Percentiles rank a stretch among this genome's conserved stretches.
Conservation (phyloP, 371 early-diverging fungal genomes). For the Blakeslea trispora region DNA sequence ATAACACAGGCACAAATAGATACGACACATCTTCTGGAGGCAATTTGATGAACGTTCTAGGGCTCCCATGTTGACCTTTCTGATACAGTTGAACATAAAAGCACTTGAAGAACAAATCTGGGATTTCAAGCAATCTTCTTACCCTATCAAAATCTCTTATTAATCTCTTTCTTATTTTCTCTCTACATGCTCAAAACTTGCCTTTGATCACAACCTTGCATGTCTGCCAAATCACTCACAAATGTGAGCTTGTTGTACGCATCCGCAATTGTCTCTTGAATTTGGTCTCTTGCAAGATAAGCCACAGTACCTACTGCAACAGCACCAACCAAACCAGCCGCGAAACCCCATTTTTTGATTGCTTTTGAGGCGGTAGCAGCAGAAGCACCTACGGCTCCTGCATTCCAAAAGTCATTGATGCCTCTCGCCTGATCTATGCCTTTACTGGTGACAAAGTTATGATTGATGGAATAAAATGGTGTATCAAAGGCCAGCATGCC, state of each 20-base stretch:
- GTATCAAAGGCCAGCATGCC: slow-evolving; percentile 66
- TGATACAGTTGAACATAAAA: slow-evolving; percentile 48
- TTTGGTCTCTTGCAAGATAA: slow-evolving; percentile 43
- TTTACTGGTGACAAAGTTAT: slow-evolving; percentile 43
- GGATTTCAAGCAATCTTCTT: slow-evolving; percentile 31
- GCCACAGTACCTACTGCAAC: slow-evolving; percentile 55
- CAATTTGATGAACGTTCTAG: slow-evolving; percentile 52
- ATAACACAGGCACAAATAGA: slow-evolving; percentile 36
- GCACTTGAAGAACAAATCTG: slow-evolving; percentile 52
- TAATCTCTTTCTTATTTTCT: neutral
- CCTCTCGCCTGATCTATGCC: slow-evolving; percentile 25
- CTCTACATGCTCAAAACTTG: slow-evolving; percentile 7
- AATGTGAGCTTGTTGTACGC: slow-evolving; percentile 58
- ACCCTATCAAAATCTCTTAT: slow-evolving; percentile 35
- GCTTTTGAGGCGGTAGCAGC: slow-evolving; percentile 16
- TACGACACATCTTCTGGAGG: slow-evolving; percentile 42
- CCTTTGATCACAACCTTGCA: slow-evolving; percentile 38
- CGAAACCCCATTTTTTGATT: slow-evolving; percentile 44
- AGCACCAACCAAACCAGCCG: slow-evolving; percentile 56
- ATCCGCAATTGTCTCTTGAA: slow-evolving; percentile 38
- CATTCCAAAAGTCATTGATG: slow-evolving; percentile 24
- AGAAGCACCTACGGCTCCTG: slow-evolving; percentile 18
- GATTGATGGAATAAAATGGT: slow-evolving; percentile 61
- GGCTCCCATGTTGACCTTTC: slow-evolving; percentile 9
- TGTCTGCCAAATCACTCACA: slow-evolving; percentile 44